Evolutionary conservation across 129 eudicot genomes (phyloP).

Genomic region (Centrapalus pauciflorus): DNA sequence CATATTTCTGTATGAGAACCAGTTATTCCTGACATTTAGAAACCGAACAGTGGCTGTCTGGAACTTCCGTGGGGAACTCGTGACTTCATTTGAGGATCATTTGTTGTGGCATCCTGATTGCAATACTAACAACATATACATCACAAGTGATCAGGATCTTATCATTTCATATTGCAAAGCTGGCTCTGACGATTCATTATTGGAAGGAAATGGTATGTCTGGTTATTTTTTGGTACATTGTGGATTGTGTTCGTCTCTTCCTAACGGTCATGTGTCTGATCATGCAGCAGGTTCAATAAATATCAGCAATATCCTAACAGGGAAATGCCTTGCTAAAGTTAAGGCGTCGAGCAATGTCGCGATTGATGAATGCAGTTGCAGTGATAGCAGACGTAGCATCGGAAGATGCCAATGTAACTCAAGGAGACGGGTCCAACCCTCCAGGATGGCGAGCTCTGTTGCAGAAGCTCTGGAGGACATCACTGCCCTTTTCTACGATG

Average conservation of each 20-base stretch:
- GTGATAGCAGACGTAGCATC: constrained; percentile 27
- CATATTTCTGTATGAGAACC: constrained; percentile 80
- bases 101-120: constrained; percentile 91
- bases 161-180: constrained; percentile 89
- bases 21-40: constrained; percentile 76
- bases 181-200: constrained; percentile 52
- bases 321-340: constrained; percentile 85
- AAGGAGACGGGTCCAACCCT: constrained; percentile 38
- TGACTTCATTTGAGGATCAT: constrained; percentile 89
- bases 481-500: constrained; percentile 78
- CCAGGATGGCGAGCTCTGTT: constrained; percentile 46
- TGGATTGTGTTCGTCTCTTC: neutral
- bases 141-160: constrained; percentile 89
- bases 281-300: constrained; percentile 74
- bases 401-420: constrained; percentile 39
- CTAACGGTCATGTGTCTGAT: neutral
- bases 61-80: constrained; percentile 91
- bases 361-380: constrained; percentile 46
- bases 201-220: constrained; percentile 56
- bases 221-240: neutral
- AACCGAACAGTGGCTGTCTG: constrained; percentile 82
- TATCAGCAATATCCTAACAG: constrained; percentile 77
- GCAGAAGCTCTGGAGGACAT: constrained; percentile 79
- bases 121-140: constrained; percentile 85
- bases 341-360: constrained; percentile 43